A percentile compares a stretch with the other conserved stretches of the same genome.
phyloP scores from a whole-genome alignment of 441 rosid genomes.

The Breynia disticha region DNA sequence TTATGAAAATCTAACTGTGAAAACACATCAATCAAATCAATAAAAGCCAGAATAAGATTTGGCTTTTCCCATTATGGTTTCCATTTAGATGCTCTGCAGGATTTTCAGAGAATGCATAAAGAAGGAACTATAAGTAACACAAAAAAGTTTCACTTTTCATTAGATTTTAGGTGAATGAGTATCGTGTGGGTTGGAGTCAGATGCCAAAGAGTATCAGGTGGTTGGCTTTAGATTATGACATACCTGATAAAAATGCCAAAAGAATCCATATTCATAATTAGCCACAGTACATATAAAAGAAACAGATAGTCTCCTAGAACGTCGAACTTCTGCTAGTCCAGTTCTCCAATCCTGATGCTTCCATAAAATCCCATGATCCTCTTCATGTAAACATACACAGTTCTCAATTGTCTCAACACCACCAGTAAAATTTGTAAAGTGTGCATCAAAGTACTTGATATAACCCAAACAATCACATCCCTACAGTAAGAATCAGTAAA shows the following conservation, averaged over 20 bases:
- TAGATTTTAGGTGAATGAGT: constrained; percentile 5
- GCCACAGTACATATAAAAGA: constrained; percentile 79
- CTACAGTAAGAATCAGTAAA: constrained; percentile 20
- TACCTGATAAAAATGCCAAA: constrained; percentile 93
- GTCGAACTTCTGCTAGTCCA: constrained; percentile 80
- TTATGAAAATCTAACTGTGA: not conserved
- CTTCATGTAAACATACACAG: constrained; percentile 88
- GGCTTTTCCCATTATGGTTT: constrained; percentile 10
- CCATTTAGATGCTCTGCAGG: constrained; percentile 6
- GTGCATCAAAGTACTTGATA: constrained; percentile 82
- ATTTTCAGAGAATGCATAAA: constrained; percentile 3
- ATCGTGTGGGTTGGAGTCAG: not conserved
- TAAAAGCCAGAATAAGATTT: constrained; percentile 3
- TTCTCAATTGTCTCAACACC: constrained; percentile 87
- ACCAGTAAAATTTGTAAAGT: constrained; percentile 74
- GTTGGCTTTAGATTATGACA: constrained; percentile 14
- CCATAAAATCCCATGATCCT: constrained; percentile 86
- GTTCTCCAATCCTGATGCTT: constrained; percentile 98
- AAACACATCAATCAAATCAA: not conserved
- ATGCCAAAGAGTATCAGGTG: constrained; percentile 7
- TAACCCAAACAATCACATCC: constrained; percentile 86
- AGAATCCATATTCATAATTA: constrained; percentile 82
- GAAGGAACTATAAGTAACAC: constrained; percentile 1
- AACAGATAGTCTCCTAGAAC: constrained; percentile 75
- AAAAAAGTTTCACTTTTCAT: constrained; percentile 3